Base-by-base conservation (phyloP, 768 basidiomycete species). In the Lanmaoa rubissima region DNA sequence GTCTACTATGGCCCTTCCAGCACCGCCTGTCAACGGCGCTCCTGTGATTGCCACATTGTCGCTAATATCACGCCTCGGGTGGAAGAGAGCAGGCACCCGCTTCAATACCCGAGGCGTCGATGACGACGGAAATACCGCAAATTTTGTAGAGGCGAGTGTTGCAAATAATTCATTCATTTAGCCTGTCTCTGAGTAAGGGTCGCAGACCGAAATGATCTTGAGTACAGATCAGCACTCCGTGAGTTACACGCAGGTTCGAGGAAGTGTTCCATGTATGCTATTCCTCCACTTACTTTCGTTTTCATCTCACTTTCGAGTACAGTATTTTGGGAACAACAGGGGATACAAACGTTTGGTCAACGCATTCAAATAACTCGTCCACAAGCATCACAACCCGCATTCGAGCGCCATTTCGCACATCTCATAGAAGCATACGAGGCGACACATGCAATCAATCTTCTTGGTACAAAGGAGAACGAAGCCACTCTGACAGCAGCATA, bases 241-340 rank as follows among this genome's bases (percentile, higher is more conserved):
- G 68, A 95, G 94, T 69, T 98, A 93, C 71, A 86, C 88, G 36
- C 95, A 98, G 81, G 85, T 94, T 45, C 87, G 97, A 60, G 97
- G 97, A 57, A 95, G 92, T 63, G 91, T 99, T 42, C 97, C 97
- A 55, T 78, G 94, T 96, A 78, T 67, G 92, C 52, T 56, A 65
- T 62, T 59, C 42, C 26, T 53, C 45, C 31, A 8, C 36, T 48
- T 34, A 0, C n/a, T 21, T 36, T 38, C 40, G 11, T 44, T 48
- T 38, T 34, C 52, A 49, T 61, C 58, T 64, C 61, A 54, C 21
- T 54, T 44, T 36, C 44, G 51, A 53, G 52, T 40, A 45, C 67
- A 94, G 94, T 98, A 56, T 99, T 99, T 70, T 99, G 97, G 97
- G 96, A 98, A 70, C 96, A 99, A 67, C 94, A 96, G 73, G 94